Percentiles rank a stretch among this genome's conserved stretches.
phyloP scores from a whole-genome alignment of 2,329 filamentous ascomycete species.

The Blastomyces silverae region DNA sequence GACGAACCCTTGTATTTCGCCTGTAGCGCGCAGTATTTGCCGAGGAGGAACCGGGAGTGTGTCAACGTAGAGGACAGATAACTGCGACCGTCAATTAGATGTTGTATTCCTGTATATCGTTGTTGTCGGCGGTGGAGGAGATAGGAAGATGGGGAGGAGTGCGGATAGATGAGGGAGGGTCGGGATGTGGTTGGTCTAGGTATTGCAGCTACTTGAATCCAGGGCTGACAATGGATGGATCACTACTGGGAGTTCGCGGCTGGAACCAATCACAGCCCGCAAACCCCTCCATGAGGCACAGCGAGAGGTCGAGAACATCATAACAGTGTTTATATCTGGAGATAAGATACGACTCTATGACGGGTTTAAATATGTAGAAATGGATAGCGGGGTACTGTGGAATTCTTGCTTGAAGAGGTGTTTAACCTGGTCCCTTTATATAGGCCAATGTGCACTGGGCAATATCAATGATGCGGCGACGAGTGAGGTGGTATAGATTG shows the following conservation, averaged over 20 bases:
- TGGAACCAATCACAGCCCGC: constrained; percentile 32
- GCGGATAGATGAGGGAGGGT: not conserved
- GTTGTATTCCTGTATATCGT: not conserved
- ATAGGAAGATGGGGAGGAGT: not conserved
- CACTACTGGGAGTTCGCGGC: constrained; percentile 9
- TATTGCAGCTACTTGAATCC: too few relatives aligned
- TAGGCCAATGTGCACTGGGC: too few relatives aligned
- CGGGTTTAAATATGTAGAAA: not conserved
- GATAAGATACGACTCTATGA: not conserved
- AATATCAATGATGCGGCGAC: too few relatives aligned
- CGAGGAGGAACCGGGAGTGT: not conserved
- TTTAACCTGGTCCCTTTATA: too few relatives aligned
- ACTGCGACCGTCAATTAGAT: not conserved
- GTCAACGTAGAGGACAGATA: not conserved
- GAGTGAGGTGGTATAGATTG: too few relatives aligned
- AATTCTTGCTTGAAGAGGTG: too few relatives aligned
- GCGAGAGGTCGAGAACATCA: constrained; percentile 29
- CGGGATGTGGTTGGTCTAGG: not conserved
- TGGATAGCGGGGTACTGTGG: not conserved
- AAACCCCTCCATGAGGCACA: constrained; percentile 35
- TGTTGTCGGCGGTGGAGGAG: not conserved
- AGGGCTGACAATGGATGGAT: too few relatives aligned
- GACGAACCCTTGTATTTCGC: not conserved
- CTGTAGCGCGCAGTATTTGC: not conserved
- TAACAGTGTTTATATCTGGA: not conserved